phyloP scores from a whole-genome alignment of 2,329 filamentous ascomycete genomes.

The Incumbomyces lentus region DNA sequence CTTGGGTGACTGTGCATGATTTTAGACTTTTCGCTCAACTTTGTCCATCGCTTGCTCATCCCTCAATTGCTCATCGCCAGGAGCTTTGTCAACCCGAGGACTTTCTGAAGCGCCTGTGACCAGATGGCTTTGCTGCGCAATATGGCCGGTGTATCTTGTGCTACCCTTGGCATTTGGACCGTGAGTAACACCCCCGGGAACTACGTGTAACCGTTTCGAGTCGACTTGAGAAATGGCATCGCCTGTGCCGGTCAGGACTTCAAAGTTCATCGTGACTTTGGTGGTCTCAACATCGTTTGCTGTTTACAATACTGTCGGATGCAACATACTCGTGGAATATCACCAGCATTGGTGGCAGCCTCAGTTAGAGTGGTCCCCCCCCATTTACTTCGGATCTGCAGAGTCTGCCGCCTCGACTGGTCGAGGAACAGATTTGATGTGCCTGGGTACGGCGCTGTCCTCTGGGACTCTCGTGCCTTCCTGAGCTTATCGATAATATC shows the following conservation, averaged over 20 bases:
- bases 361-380: constrained; percentile 28
- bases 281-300: constrained; percentile 5
- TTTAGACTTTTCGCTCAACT: constrained; percentile 12
- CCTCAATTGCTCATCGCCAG: constrained; percentile 24
- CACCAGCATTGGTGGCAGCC: constrained; percentile 39
- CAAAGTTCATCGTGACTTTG: constrained; percentile 28
- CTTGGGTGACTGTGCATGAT: too few species aligned
- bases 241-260: constrained; percentile 33
- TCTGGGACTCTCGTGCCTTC: constrained; percentile 31
- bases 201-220: constrained; percentile 29
- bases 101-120: constrained; percentile 31
- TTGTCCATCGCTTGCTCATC: constrained; percentile 20
- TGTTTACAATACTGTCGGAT: neutral
- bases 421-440: constrained; percentile 39
- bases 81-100: constrained; percentile 23
- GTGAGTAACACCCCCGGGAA: constrained; percentile 21
- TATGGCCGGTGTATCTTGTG: constrained; percentile 30
- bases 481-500: constrained; percentile 30
- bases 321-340: constrained; percentile 31
- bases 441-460: constrained; percentile 36
- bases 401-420: constrained; percentile 35
- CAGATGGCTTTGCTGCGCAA: constrained; percentile 28
- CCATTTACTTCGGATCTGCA: constrained; percentile 27
- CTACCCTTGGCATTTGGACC: constrained; percentile 30
- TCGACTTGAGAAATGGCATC: constrained; percentile 29